Evolutionary conservation across 305 asterid genomes (phyloP).

Genomic region (Striga hermonthica): DNA sequence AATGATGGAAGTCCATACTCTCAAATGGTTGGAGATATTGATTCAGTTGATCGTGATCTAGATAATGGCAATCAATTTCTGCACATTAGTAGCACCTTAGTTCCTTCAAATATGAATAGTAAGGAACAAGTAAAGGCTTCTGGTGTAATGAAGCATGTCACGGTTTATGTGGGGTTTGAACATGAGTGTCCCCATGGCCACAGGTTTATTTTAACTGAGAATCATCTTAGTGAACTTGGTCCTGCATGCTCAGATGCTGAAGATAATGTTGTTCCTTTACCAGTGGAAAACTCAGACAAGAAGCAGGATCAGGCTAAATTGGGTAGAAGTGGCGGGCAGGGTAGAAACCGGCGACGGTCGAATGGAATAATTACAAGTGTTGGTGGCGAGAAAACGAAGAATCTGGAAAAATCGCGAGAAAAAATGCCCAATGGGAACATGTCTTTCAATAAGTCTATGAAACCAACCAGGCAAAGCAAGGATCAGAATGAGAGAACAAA

Average conservation of each 20-base stretch:
- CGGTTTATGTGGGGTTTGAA: conserved; percentile 72
- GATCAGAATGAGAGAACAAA: conserved; percentile 18
- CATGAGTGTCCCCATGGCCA: conserved; percentile 96
- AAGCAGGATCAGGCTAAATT: conserved; percentile 49
- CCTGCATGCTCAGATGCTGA: conserved; percentile 52
- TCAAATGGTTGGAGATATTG: conserved; percentile 27
- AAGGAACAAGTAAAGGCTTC: conserved; percentile 37
- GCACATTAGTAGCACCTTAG: conserved; percentile 43
- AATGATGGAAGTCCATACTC: neutral
- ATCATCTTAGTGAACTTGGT: conserved; percentile 75
- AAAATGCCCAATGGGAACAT: conserved; percentile 45
- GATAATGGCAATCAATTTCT: conserved; percentile 42
- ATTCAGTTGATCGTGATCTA: conserved; percentile 35
- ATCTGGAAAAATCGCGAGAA: conserved; percentile 57
- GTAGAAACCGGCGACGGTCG: conserved; percentile 55
- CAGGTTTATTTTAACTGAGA: conserved; percentile 69
- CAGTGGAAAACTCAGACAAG: conserved; percentile 45
- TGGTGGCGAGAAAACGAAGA: conserved; percentile 30
- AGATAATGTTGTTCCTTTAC: conserved; percentile 43
- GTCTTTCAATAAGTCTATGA: conserved; percentile 40
- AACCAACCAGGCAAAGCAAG: conserved; percentile 42
- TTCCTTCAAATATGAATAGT: conserved; percentile 37
- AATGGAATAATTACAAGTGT: conserved; percentile 51
- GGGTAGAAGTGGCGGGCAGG: conserved; percentile 54
- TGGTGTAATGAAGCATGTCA: conserved; percentile 42